Conservation (phyloP, 2,329 filamentous ascomycete species). For the Arthrobotrys iridis region DNA sequence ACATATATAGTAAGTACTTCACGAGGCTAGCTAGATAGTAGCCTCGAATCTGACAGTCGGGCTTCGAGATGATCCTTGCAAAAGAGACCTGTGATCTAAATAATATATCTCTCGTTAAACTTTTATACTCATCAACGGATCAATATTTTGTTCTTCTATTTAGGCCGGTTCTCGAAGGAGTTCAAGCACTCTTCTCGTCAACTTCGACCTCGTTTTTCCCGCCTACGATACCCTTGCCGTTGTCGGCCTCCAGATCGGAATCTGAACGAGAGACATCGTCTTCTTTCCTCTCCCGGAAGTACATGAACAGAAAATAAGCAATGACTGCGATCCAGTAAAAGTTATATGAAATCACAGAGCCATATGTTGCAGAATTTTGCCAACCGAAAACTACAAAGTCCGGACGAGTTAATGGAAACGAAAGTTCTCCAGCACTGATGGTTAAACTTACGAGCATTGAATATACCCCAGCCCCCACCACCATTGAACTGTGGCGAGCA, state of each 20-base stretch:
- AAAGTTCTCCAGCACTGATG: too few relatives aligned
- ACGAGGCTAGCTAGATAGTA: too few relatives aligned
- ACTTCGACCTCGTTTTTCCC: constrained; percentile 37
- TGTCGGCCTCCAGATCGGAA: constrained; percentile 41
- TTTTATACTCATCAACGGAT: too few relatives aligned
- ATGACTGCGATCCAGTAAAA: constrained; percentile 84
- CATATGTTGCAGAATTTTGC: constrained; percentile 88
- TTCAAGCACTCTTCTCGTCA: constrained; percentile 45
- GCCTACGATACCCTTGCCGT: constrained; percentile 23
- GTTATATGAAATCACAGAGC: constrained; percentile 87
- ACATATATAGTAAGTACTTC: constrained; percentile 1
- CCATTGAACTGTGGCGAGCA: constrained; percentile 78
- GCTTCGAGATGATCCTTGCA: too few relatives aligned
- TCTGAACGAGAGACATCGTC: constrained; percentile 4
- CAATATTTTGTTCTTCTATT: too few relatives aligned
- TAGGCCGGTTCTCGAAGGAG: not conserved
- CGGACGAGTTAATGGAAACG: too few relatives aligned
- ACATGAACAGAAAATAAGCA: constrained; percentile 70
- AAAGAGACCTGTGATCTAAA: not conserved
- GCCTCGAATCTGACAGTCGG: too few relatives aligned
- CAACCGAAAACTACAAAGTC: constrained; percentile 76
- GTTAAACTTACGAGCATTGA: constrained; percentile 71
- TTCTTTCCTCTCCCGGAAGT: constrained; percentile 71
- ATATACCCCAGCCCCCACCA: constrained; percentile 83
- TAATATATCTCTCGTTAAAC: too few relatives aligned